phyloP scores from a whole-genome alignment of 164 flowering plant genomes.

The Liquidambar formosana region DNA sequence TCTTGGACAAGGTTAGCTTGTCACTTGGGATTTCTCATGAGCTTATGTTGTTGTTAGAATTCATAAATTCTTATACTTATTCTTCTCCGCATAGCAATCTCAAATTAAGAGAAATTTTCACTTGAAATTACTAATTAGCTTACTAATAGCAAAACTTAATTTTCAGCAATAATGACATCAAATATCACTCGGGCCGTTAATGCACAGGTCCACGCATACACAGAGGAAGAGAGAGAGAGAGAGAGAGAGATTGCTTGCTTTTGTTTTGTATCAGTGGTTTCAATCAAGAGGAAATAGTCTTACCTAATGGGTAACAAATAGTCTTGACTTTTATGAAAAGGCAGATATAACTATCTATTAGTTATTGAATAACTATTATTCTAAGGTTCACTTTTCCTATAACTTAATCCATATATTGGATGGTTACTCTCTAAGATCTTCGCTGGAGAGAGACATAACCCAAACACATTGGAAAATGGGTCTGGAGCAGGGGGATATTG shows the following conservation, averaged over 20 bases:
- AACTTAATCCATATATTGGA: too few relatives aligned
- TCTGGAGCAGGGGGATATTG: too few relatives aligned
- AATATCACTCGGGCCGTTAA: too few relatives aligned
- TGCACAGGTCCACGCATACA: too few relatives aligned
- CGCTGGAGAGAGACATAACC: not conserved
- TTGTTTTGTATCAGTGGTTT: not conserved
- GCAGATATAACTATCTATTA: constrained; percentile 14
- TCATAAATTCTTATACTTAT: not conserved
- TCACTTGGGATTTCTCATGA: constrained; percentile 7
- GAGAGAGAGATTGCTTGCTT: not conserved
- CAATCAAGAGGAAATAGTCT: constrained; percentile 14
- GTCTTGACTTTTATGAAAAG: constrained; percentile 17
- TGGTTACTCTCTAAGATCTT: not conserved
- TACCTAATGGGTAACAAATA: constrained; percentile 27
- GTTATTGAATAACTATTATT: constrained; percentile 1
- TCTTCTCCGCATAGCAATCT: not conserved
- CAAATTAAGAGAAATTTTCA: too few relatives aligned
- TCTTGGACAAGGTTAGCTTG: constrained; percentile 21
- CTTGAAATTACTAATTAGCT: too few relatives aligned
- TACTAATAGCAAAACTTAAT: too few relatives aligned
- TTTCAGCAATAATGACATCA: too few relatives aligned
- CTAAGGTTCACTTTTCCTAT: not conserved
- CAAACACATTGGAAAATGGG: not conserved
- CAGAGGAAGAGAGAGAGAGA: not conserved
- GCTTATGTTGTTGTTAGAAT: not conserved